Evolutionary conservation across 1,284 basidiomycete species (phyloP), one percentile per base, ranked within the genome.

Genomic region (Apiotrichum mycotoxinovorans): DNA sequence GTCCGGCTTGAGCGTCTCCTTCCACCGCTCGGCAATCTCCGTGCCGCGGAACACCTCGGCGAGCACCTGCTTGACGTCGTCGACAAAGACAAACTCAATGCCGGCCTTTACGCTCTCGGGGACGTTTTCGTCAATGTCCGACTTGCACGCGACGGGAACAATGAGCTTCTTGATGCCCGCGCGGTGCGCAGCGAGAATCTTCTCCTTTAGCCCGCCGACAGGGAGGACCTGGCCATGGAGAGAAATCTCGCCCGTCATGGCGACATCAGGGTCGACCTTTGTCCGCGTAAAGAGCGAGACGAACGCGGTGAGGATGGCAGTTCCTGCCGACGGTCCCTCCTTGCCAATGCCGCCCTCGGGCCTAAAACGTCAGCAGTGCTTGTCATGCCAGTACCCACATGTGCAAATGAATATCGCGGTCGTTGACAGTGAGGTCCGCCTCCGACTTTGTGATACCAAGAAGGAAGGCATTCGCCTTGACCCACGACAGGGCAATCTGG

Each of bases 271-370:
- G 69, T 84, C 83, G 44, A 96, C 85, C 73, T 80, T 83, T 12
- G 85, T 88, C 78, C 87, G 87, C 1, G 89, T 91, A 78, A 97
- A 88, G 59, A 98, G 80, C 45, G 88, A 91, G 22, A 97, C 91
- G 67, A 97, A 89, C 1, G 93, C 93, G 35, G 89, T 86, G 51
- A 94, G 75, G 46, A 98, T 87, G 0, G 95, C 95, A 2, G 92
- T 96, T 48, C 95, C 95, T 0, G 95, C 95, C 65, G 89, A 92
- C 0, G 95, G 95, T 0, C 95, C 95, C 70, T 98, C 95, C 79
- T 98, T 99, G 49, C 95, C 95, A 61, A 98, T 91, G 58, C 89
- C 90, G 7, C 95, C 95, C 74, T 96, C 93, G 0, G 93, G 92
- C 69, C 70, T 73, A 52, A 14, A 40, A 30, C 5, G 35, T 57